phyloP scores from a whole-genome alignment of 495 filamentous ascomycete genomes.

The Aspergillus egyptiacus region DNA sequence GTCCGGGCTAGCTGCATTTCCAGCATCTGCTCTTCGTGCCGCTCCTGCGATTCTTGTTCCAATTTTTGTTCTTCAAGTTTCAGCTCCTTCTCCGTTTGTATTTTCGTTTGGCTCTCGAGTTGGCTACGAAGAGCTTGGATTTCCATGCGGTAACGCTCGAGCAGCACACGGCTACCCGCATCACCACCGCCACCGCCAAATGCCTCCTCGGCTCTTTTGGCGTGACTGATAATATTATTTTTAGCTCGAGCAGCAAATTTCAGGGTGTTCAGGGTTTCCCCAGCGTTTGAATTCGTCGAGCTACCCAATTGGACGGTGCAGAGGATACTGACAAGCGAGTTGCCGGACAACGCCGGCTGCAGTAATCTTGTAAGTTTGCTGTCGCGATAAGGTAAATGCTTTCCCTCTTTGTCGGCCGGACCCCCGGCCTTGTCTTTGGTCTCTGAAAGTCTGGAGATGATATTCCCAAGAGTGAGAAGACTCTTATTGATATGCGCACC shows the following conservation, averaged over 20 bases:
- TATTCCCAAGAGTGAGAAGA: conserved; percentile 87
- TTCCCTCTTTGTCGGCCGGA: conserved; percentile 67
- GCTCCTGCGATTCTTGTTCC: conserved; percentile 73
- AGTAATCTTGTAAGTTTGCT: conserved; percentile 92
- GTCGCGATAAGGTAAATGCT: conserved; percentile 92
- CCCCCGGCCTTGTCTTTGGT: conserved; percentile 79
- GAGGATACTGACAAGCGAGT: conserved; percentile 92
- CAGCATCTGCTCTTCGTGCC: conserved; percentile 94
- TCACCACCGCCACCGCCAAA: conserved; percentile 64
- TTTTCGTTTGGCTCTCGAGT: conserved; percentile 70
- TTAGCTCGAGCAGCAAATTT: conserved; percentile 96
- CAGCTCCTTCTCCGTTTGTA: conserved; percentile 61
- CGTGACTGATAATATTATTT: conserved; percentile 96
- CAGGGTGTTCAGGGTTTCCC: conserved; percentile 89
- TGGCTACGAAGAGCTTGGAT: conserved; percentile 77
- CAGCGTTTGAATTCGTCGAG: conserved; percentile 60
- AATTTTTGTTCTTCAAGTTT: conserved; percentile 63
- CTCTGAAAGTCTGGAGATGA: conserved; percentile 81
- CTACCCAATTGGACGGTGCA: conserved; percentile 85
- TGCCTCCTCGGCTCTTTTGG: conserved; percentile 89
- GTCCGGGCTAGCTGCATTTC: conserved; percentile 97
- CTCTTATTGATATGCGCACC: conserved; percentile 99
- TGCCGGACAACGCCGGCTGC: conserved; percentile 87
- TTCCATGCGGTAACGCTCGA: conserved; percentile 93
- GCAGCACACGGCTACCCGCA: conserved; percentile 74